phyloP scores from a whole-genome alignment of 768 basidiomycete species.

The Mycena polygramma region DNA sequence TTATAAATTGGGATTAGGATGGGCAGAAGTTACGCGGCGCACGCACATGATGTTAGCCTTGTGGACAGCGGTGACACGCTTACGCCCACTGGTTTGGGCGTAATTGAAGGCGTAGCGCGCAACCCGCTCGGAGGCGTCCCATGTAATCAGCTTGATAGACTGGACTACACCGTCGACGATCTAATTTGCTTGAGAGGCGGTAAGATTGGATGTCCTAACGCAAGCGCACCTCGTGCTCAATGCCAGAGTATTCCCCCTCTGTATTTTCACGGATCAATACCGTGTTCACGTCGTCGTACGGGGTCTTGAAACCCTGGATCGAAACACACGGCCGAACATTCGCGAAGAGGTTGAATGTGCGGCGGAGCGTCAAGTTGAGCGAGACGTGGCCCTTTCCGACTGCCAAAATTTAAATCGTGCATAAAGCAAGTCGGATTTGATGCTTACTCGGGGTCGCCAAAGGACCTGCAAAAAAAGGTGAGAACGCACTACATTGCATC shows the following conservation, averaged over 20 bases:
- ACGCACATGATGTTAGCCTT: slow-evolving; percentile 99
- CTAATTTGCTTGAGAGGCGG: slow-evolving; percentile 9
- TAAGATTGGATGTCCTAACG: slow-evolving; percentile 60
- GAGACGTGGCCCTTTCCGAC: slow-evolving; percentile 99
- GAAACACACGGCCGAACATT: slow-evolving; percentile 98
- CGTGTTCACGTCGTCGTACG: slow-evolving; percentile 98
- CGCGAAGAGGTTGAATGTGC: slow-evolving; percentile 98
- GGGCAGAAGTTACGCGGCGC: slow-evolving; percentile 22
- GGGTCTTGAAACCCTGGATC: slow-evolving; percentile 97
- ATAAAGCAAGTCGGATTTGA: slow-evolving; percentile 11
- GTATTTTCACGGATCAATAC: slow-evolving; percentile 99
- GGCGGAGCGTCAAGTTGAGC: slow-evolving; percentile 94
- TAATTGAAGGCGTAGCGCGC: slow-evolving; percentile 99
- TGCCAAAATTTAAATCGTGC: slow-evolving; percentile 48
- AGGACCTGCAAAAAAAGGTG: slow-evolving; percentile 68
- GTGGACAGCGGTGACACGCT: slow-evolving; percentile 97
- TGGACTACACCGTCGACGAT: slow-evolving; percentile 96
- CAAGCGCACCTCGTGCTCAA: slow-evolving; percentile 91
- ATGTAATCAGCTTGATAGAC: slow-evolving; percentile 99
- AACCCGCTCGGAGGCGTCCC: slow-evolving; percentile 98
- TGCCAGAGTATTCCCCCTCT: slow-evolving; percentile 99
- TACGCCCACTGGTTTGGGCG: slow-evolving; percentile 88
- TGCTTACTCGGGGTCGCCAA: slow-evolving; percentile 95
- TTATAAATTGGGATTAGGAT: slow-evolving; percentile 12
- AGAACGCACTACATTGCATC: slow-evolving; percentile 17